Evolutionary conservation across 108 stramenopile genomes (phyloP).

Genomic region (Nannochloropsis gaditana): DNA sequence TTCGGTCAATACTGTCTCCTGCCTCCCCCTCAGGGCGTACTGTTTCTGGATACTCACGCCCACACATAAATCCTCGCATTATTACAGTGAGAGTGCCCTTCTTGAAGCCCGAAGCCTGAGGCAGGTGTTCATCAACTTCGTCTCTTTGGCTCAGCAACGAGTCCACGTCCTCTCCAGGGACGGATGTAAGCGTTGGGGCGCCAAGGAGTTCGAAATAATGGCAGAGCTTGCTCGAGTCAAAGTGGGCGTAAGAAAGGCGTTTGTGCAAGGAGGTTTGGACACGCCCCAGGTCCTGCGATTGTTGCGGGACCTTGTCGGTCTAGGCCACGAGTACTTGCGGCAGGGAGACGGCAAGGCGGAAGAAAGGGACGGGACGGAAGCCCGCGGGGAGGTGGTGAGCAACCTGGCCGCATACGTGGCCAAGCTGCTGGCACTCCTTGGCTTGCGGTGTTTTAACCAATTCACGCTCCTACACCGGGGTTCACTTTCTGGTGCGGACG

Average conservation of each 20-base stretch:
- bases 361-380: not conserved
- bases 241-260: not conserved
- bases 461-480: not conserved
- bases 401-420: not conserved
- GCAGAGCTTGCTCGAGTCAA: not conserved
- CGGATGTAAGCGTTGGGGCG: not conserved
- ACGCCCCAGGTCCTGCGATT: not conserved
- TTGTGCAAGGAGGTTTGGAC: not conserved
- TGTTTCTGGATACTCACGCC: not conserved
- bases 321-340: not conserved
- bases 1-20: no score
- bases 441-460: not conserved
- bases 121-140: not conserved
- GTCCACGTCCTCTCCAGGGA: not conserved
- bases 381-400: not conserved
- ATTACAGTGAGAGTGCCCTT: not conserved
- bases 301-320: not conserved
- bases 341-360: not conserved
- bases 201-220: not conserved
- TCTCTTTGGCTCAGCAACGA: not conserved
- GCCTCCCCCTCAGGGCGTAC: not conserved
- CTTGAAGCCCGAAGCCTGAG: not conserved
- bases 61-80: not conserved
- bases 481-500: not conserved
- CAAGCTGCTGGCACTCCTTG: not conserved